phyloP scores from a whole-genome alignment of 2,329 filamentous ascomycete genomes.

The Ceratocystis destructans region DNA sequence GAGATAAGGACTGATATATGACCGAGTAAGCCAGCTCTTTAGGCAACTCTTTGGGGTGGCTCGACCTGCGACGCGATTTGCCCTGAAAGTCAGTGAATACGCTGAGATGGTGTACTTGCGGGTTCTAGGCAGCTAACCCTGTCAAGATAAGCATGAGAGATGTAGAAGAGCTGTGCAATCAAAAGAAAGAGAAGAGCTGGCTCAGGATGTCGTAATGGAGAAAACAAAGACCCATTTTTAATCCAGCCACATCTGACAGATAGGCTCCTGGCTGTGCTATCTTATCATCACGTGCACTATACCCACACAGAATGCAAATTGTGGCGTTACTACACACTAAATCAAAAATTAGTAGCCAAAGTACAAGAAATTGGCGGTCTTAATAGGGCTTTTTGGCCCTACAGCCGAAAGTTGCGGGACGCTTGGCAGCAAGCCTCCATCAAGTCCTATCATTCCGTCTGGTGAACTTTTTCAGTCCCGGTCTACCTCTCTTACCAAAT shows the following conservation, averaged over 20 bases:
- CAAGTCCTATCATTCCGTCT: slow-evolving; percentile 18
- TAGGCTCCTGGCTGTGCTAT: not conserved
- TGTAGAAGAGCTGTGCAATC: not conserved
- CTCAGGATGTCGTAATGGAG: not conserved
- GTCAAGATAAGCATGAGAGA: not conserved
- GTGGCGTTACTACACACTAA: slow-evolving; percentile 17
- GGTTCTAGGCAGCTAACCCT: not conserved
- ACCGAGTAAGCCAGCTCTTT: not conserved
- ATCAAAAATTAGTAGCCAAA: slow-evolving; percentile 8
- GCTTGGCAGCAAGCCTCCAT: slow-evolving; percentile 14
- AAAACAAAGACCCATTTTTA: not conserved
- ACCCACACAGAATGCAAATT: not conserved
- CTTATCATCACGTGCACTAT: slow-evolving; percentile 11
- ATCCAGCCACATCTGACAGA: not conserved
- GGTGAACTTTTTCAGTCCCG: slow-evolving; percentile 18
- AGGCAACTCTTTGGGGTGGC: not conserved
- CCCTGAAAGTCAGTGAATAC: not conserved
- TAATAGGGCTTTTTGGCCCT: slow-evolving; percentile 20
- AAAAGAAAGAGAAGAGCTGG: not conserved
- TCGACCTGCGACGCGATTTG: not conserved
- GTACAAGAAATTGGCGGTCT: slow-evolving; percentile 2
- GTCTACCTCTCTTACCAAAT: slow-evolving; percentile 18
- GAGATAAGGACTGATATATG: not conserved
- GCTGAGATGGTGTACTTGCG: not conserved
- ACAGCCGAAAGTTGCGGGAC: slow-evolving; percentile 18